A percentile compares a stretch with the other conserved stretches of the same genome.
phyloP scores from a whole-genome alignment of 2,329 filamentous ascomycete species.

The Talaromyces atroroseus region DNA sequence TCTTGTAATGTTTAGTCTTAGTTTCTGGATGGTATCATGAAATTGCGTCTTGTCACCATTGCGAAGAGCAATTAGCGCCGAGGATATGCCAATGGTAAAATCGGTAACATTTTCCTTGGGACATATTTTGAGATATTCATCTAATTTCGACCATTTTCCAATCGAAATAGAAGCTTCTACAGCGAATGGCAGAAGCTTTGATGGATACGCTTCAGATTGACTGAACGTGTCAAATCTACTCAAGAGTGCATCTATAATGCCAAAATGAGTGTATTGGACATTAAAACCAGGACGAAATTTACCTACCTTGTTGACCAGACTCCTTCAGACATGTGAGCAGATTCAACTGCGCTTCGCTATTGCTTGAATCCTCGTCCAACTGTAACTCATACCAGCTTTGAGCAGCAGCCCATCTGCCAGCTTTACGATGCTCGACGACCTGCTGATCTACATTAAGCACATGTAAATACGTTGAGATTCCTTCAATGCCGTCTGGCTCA shows the following conservation, averaged over 20 bases:
- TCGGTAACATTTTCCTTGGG: constrained; percentile 47
- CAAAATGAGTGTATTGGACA: neutral
- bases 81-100: constrained; percentile 78
- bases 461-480: constrained; percentile 80
- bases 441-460: constrained; percentile 90
- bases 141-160: constrained; percentile 70
- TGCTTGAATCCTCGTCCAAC: constrained; percentile 70
- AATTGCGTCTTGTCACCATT: constrained; percentile 51
- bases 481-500: constrained; percentile 92
- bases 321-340: constrained; percentile 85
- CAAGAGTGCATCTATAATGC: constrained; percentile 64
- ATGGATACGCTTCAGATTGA: constrained; percentile 45
- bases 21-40: constrained; percentile 51
- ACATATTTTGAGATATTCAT: constrained; percentile 55
- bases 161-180: constrained; percentile 91
- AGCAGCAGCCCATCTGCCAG: constrained; percentile 86
- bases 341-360: constrained; percentile 72
- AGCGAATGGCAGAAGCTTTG: constrained; percentile 71
- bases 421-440: constrained; percentile 85
- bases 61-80: constrained; percentile 58
- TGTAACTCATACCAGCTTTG: constrained; percentile 98
- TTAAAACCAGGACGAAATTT: constrained; percentile 20
- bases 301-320: constrained; percentile 85
- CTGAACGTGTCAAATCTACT: constrained; percentile 79
- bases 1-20: constrained; percentile 66